A percentile compares a stretch with the other conserved stretches of the same genome.
These are phyloP conservation scores for Tolypocladium tropicale DNA, from an alignment of 2,329 filamentous ascomycete species.

Conservation along the genomic window DNA sequence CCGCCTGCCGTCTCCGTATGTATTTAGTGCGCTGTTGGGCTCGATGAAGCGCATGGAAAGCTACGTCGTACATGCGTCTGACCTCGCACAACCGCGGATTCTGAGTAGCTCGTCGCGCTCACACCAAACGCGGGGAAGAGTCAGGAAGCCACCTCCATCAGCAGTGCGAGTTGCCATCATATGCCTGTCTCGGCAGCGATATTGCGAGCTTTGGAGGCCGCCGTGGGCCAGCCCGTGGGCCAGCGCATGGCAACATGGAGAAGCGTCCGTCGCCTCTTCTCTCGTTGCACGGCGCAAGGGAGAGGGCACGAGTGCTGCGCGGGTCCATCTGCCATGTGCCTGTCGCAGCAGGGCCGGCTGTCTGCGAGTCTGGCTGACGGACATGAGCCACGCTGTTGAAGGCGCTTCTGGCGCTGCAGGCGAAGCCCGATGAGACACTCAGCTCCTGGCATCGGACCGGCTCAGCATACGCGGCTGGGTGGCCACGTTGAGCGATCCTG, in stretches of 20 bases:
- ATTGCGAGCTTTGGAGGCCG: neutral
- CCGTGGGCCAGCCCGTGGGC: neutral
- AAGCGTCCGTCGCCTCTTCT: neutral
- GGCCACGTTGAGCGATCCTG: neutral
- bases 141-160: neutral
- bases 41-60: neutral
- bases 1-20: neutral
- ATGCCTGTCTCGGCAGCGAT: neutral
- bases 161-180: neutral
- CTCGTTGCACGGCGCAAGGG: neutral
- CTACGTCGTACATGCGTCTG: neutral
- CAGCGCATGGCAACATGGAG: neutral
- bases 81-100: neutral
- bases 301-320: neutral
- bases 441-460: neutral
- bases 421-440: neutral
- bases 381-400: neutral
- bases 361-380: neutral
- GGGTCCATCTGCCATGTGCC: neutral
- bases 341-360: neutral
- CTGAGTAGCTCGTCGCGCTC: neutral
- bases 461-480: neutral
- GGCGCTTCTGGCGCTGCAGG: neutral
- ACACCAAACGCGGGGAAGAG: neutral
- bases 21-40: neutral